phyloP scores from a whole-genome alignment of 208 protist species.

The Strigomonas galati region DNA sequence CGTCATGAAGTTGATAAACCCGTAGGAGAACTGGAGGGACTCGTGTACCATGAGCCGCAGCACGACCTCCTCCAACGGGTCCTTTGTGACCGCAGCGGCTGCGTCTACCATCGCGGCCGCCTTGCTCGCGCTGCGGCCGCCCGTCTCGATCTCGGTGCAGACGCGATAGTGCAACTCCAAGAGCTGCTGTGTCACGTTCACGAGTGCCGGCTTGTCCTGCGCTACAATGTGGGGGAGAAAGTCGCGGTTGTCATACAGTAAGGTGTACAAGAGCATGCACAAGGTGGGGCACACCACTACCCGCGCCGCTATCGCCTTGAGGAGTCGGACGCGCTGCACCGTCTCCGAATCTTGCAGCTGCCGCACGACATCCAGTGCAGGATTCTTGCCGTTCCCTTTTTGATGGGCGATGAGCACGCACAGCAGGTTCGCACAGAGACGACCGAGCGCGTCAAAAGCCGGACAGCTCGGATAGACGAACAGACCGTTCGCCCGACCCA shows the following conservation, averaged over 20 bases:
- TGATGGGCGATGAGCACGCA: conserved; percentile 59
- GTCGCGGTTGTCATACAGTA: conserved; percentile 63
- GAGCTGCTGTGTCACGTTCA: conserved; percentile 41
- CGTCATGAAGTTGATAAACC: conserved; percentile 79
- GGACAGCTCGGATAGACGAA: not conserved
- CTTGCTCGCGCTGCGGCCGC: not conserved
- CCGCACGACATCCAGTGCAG: conserved; percentile 43
- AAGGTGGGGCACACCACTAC: conserved; percentile 46
- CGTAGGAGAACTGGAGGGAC: conserved; percentile 54
- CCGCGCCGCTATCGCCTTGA: conserved; percentile 30
- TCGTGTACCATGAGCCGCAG: conserved; percentile 34
- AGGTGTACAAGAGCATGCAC: conserved; percentile 64
- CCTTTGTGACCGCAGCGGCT: conserved; percentile 10
- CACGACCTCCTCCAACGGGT: conserved; percentile 25
- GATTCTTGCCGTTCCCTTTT: conserved; percentile 57
- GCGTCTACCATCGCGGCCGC: not conserved
- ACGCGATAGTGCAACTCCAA: conserved; percentile 43
- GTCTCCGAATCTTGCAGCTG: conserved; percentile 21
- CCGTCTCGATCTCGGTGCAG: conserved; percentile 13
- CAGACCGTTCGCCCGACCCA: not conserved
- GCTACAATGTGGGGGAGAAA: conserved; percentile 48
- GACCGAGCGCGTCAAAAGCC: not conserved
- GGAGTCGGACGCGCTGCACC: conserved; percentile 37
- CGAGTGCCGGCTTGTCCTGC: conserved; percentile 28
- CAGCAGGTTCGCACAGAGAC: conserved; percentile 39